Conservation (phyloP, 2,329 filamentous ascomycete species). For the Diaporthe sp. region DNA sequence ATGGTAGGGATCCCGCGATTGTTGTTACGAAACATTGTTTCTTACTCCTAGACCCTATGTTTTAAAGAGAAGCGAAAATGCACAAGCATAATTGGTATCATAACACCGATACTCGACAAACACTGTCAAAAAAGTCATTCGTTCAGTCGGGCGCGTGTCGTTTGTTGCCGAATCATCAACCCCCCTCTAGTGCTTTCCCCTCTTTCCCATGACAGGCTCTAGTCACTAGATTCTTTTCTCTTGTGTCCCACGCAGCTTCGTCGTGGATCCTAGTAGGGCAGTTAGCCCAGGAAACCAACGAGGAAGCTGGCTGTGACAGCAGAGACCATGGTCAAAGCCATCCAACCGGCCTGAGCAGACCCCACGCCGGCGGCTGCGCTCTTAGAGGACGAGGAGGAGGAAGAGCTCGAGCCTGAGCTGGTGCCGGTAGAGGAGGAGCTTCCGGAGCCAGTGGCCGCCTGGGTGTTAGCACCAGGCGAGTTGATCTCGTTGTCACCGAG, state of each 20-base stretch:
- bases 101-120: constrained; percentile 31
- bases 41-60: constrained; percentile 5
- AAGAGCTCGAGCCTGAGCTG: constrained; percentile 45
- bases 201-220: background rate
- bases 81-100: constrained; percentile 34
- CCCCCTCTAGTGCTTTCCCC: background rate
- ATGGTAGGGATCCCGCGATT: background rate
- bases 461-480: constrained; percentile 54
- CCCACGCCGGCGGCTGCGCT: constrained; percentile 18
- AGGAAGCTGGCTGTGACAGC: constrained; percentile 26
- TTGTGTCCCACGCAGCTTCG: background rate
- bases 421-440: constrained; percentile 26
- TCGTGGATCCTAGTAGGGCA: background rate
- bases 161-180: background rate
- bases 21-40: background rate
- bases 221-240: background rate
- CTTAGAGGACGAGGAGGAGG: constrained; percentile 1
- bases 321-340: constrained; percentile 11
- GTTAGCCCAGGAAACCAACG: constrained; percentile 21
- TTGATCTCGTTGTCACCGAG: constrained; percentile 58
- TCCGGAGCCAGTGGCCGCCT: constrained; percentile 35
- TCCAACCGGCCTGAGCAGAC: constrained; percentile 26
- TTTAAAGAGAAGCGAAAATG: constrained; percentile 29
- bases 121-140: constrained; percentile 5
- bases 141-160: background rate